Evolutionary conservation across 306 rosid genomes (phyloP).

Genomic region (Comarum palustre): DNA sequence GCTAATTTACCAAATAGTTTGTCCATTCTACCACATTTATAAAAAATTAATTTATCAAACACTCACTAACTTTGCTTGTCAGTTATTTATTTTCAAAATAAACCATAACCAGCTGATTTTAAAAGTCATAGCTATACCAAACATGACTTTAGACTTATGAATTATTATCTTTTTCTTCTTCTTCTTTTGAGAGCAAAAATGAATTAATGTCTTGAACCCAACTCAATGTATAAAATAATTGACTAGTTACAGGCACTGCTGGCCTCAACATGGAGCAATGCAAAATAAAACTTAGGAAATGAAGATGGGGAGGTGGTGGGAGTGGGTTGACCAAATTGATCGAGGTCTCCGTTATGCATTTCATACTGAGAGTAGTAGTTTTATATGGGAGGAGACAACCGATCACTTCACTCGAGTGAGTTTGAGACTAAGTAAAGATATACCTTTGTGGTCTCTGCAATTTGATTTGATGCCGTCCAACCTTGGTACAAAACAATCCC

Average conservation of each 20-base stretch:
- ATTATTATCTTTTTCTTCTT: no score
- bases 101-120: no score
- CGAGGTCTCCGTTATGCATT: conserved; percentile 6
- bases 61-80: no score
- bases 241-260: not conserved
- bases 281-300: no score
- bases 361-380: not conserved
- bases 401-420: conserved; percentile 35
- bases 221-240: not conserved
- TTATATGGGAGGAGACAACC: conserved; percentile 2
- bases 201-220: not conserved
- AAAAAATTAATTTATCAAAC: no score
- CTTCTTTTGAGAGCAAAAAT: no score
- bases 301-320: not conserved
- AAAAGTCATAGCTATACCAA: no score
- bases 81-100: no score
- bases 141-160: no score
- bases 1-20: no score
- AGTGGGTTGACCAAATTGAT: not conserved
- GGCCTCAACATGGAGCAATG: not conserved
- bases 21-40: no score
- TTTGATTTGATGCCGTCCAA: conserved; percentile 50
- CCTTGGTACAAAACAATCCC: conserved; percentile 5
- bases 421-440: conserved; percentile 41
- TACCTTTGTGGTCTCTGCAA: conserved; percentile 38